phyloP scores from a whole-genome alignment of 148 eudicot species.

The Cornus kousa region DNA sequence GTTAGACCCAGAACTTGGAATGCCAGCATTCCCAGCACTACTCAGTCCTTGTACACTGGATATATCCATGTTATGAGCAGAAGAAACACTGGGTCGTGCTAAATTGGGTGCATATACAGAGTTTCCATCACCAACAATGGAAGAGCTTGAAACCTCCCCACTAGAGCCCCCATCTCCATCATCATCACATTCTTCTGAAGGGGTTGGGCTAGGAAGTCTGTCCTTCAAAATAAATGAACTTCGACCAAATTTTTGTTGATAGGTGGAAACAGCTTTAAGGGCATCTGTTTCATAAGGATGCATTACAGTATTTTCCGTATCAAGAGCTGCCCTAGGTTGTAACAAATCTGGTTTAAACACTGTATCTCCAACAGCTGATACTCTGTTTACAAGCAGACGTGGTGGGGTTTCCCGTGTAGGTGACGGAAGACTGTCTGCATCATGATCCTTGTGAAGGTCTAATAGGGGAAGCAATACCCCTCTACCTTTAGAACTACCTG shows the following conservation, averaged over 20 bases:
- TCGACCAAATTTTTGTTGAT: constrained; percentile 87
- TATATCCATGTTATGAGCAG: constrained; percentile 23
- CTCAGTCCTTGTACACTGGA: constrained; percentile 33
- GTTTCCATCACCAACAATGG: constrained; percentile 17
- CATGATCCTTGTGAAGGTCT: constrained; percentile 88
- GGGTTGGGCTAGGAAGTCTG: constrained; percentile 95
- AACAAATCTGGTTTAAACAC: constrained; percentile 43
- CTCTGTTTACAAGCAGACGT: constrained; percentile 28
- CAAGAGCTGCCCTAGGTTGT: constrained; percentile 29
- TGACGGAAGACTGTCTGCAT: constrained; percentile 90
- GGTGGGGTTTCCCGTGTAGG: constrained; percentile 66
- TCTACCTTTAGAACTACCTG: constrained; percentile 45
- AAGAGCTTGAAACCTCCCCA: constrained; percentile 71
- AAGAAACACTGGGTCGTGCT: constrained; percentile 35
- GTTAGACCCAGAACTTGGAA: constrained; percentile 28
- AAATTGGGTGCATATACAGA: constrained; percentile 20
- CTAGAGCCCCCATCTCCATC: constrained; percentile 51
- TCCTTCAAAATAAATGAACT: constrained; percentile 52
- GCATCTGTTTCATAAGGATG: constrained; percentile 91
- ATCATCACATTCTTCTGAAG: constrained; percentile 71
- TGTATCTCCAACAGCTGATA: constrained; percentile 20
- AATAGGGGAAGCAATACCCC: constrained; percentile 56
- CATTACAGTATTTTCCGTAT: constrained; percentile 26
- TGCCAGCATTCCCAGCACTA: constrained; percentile 27
- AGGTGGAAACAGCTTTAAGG: constrained; percentile 73